Evolutionary conservation across 2,329 filamentous ascomycete species (phyloP).

Genomic region (Verticillium isaacii): DNA sequence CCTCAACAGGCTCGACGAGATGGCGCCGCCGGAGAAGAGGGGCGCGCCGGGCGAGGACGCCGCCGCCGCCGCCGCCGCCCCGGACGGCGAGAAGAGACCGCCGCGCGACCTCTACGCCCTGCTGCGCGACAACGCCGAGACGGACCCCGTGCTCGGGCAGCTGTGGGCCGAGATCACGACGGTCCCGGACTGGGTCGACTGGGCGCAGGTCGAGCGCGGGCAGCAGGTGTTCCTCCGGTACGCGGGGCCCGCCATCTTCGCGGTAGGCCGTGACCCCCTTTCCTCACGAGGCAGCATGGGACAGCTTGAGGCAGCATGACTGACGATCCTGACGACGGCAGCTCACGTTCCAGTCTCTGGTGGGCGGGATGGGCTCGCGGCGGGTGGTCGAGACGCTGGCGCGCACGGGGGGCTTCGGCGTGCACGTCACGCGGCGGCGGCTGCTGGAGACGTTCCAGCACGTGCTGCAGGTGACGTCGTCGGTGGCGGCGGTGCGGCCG

Average conservation of each 20-base stretch:
- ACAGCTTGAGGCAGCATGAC: conserved; percentile 17
- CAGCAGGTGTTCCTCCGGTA: conserved; percentile 78
- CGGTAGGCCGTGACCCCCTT: conserved; percentile 23
- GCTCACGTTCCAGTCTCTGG: conserved; percentile 59
- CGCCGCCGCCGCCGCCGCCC: conserved; percentile 15
- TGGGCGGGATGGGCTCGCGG: conserved; percentile 69
- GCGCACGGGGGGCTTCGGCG: conserved; percentile 69
- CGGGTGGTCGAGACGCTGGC: conserved; percentile 70
- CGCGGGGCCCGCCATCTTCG: conserved; percentile 60
- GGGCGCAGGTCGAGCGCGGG: conserved; percentile 68
- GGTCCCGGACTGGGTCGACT: conserved; percentile 72
- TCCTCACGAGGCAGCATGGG: no score
- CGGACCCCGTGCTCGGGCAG: conserved; percentile 47
- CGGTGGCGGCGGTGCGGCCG: conserved; percentile 60
- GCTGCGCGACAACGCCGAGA: conserved; percentile 50
- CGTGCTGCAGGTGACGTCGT: conserved; percentile 65
- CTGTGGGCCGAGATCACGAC: conserved; percentile 65
- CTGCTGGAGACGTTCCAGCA: conserved; percentile 69
- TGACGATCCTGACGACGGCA: conserved; percentile 15
- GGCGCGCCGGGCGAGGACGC: conserved; percentile 20
- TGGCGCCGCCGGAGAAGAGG: conserved; percentile 45
- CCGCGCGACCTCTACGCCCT: conserved; percentile 59
- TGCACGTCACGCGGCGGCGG: conserved; percentile 60
- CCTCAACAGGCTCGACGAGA: conserved; percentile 56
- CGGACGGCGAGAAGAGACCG: conserved; percentile 22